phyloP scores from a whole-genome alignment of 2,329 filamentous ascomycete species.

The Cytospora mali region DNA sequence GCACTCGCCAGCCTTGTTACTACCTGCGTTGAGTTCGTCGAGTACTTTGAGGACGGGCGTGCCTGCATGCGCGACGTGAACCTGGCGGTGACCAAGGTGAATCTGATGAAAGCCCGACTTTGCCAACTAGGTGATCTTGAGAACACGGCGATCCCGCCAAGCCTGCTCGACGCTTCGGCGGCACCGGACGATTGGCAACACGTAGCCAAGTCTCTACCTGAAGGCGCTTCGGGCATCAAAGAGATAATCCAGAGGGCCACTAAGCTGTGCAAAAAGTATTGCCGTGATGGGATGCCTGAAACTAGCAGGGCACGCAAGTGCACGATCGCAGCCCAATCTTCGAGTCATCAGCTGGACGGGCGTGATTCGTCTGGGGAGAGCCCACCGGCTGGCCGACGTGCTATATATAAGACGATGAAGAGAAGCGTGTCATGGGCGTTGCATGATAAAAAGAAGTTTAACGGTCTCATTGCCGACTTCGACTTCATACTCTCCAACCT shows the following conservation, averaged over 20 bases:
- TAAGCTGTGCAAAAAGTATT: not conserved
- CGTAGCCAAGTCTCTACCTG: not conserved
- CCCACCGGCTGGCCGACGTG: not conserved
- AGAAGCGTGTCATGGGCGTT: not conserved
- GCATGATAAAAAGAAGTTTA: not conserved
- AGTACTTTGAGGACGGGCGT: not conserved
- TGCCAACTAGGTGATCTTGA: not conserved
- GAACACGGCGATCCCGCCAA: not conserved
- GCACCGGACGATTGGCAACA: not conserved
- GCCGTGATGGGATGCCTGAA: fast-evolving
- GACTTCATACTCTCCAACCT: constrained; percentile 8
- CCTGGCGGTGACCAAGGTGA: constrained; percentile 4
- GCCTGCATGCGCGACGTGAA: not conserved
- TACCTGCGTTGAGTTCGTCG: not conserved
- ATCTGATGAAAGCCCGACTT: not conserved
- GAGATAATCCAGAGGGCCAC: not conserved
- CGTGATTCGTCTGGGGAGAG: not conserved
- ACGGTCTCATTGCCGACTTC: not conserved
- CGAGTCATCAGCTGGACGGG: not conserved
- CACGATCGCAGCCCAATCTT: not conserved
- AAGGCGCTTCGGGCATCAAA: not conserved
- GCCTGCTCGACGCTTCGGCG: not conserved
- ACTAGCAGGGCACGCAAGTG: not conserved
- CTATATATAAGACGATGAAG: not conserved
- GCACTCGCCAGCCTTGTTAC: not conserved